A percentile compares a stretch with the other conserved stretches of the same genome.
Evolutionary conservation across 495 filamentous ascomycete genomes (phyloP).

Genomic region (Penicillium salamii): DNA sequence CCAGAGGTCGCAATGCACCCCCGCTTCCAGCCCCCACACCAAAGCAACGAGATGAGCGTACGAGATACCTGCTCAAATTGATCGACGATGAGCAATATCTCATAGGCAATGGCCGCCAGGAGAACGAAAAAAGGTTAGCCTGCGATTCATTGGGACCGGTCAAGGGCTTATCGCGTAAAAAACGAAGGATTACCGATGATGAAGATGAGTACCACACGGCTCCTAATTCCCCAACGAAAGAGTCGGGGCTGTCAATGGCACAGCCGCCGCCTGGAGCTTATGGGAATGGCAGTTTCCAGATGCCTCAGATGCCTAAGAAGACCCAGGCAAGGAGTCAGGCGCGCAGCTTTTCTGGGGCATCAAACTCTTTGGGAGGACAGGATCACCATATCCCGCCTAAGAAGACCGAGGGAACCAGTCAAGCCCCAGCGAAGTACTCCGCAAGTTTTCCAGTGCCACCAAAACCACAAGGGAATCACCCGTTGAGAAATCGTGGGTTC

Average conservation of each 20-base stretch:
- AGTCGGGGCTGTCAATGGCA: background rate
- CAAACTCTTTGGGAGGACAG: too few species aligned
- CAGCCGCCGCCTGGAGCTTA: background rate
- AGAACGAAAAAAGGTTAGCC: slow-evolving; percentile 1
- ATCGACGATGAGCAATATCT: slow-evolving; percentile 30
- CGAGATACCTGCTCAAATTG: slow-evolving; percentile 25
- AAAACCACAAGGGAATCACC: background rate
- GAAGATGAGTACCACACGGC: slow-evolving; percentile 39
- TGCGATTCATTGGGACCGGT: background rate
- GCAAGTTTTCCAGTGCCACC: background rate
- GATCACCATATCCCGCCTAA: background rate
- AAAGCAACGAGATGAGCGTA: slow-evolving; percentile 16
- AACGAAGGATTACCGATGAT: slow-evolving; percentile 17
- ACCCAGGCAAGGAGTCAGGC: background rate
- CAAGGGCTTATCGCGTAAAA: slow-evolving; percentile 20
- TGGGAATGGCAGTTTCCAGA: background rate
- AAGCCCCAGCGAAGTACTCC: background rate
- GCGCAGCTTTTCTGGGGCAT: too few species aligned
- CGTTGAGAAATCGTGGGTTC: background rate
- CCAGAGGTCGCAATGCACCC: background rate
- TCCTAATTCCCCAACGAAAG: slow-evolving; percentile 36
- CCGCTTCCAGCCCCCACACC: background rate
- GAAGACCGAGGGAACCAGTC: background rate
- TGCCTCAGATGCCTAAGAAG: background rate
- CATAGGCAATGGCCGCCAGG: slow-evolving; percentile 12